Evolutionary conservation across 345 rosid species (phyloP).

Genomic region (Salix suchowensis): DNA sequence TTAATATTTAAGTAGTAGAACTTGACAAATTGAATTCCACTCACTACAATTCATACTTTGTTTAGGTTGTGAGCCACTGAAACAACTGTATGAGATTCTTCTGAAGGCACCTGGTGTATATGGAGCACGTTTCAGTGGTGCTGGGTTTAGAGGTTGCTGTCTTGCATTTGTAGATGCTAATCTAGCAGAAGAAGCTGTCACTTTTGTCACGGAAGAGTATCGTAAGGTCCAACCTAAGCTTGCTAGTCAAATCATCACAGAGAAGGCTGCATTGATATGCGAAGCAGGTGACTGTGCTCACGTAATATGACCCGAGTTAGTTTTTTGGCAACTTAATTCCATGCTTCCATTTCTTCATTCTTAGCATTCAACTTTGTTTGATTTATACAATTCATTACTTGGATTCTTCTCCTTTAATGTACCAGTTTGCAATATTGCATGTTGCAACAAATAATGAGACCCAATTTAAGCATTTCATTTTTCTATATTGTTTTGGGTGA

Average conservation of each 20-base stretch:
- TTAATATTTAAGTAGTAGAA: too few species aligned
- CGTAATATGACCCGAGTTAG: conserved; percentile 34
- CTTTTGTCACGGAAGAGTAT: conserved; percentile 58
- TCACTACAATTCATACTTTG: background rate
- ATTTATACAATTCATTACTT: too few species aligned
- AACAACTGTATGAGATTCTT: conserved; percentile 67
- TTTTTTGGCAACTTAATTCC: background rate
- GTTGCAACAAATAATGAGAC: too few species aligned
- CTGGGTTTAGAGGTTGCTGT: conserved; percentile 92
- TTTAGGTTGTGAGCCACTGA: conserved; percentile 75
- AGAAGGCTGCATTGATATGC: conserved; percentile 51
- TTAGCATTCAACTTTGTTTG: too few species aligned
- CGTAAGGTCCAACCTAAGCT: conserved; percentile 56
- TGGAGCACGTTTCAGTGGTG: conserved; percentile 91
- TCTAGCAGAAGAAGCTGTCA: conserved; percentile 57
- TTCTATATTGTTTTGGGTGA: too few species aligned
- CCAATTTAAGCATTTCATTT: too few species aligned
- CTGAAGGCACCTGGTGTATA: conserved; percentile 58
- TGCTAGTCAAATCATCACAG: conserved; percentile 42
- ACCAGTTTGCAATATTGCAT: too few species aligned
- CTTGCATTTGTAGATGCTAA: conserved; percentile 62
- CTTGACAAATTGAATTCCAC: too few species aligned
- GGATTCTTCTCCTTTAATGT: too few species aligned
- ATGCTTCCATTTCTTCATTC: too few species aligned
- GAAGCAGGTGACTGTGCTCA: conserved; percentile 72